Base-by-base conservation (phyloP, 148 eudicot genomes). In the Gaultheria prostrata region DNA sequence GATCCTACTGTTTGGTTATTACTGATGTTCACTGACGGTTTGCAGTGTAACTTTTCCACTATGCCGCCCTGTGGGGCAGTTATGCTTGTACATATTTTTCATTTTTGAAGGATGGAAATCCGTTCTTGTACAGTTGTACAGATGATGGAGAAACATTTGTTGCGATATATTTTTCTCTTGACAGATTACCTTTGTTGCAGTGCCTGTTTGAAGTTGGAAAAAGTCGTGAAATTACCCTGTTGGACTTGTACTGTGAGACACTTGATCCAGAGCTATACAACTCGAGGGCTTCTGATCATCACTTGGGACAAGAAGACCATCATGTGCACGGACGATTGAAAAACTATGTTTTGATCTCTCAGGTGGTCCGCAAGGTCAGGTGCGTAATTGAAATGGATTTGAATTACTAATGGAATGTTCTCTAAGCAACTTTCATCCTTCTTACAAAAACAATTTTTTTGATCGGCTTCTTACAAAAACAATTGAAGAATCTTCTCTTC, bases 171-270 rank as follows among this genome's bases (percentile, higher is more conserved):
- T 35, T 75, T 39, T 71, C 48, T 46, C 63, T 28, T 90, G 76
- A 87, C 71, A 74, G 43, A 7, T 49, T 32, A 71, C 78, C 82
- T 84, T 86, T 86, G 77, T 84, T 89, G 89, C 92, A 97, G 99
- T 94, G 99, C 85, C 82, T 93, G 56, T 84, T 88, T 85, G 98
- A 93, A 92, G 95, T 90, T 82, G 97, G 92, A 86, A 93, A 87
- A 90, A 63, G 81, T 81, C 84, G 72, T 46, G 92, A 92, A 65
- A 86, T 90, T 80, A 86, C 86, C 83, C 85, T 97, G 80, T 88
- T 94, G 83, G 96, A 97, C 85, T 87, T 94, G 87, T 91, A 88
- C 79, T 87, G 91, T 84, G 98, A 97, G 85, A 87, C 92, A 72
- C 91, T 94, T 86, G 92, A 92, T 90, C 95, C 97, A 84, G 88